A percentile compares a stretch with the other conserved stretches of the same genome.
Conservation (phyloP, 2,329 filamentous ascomycete species). For the Cladosporium sp. region DNA sequence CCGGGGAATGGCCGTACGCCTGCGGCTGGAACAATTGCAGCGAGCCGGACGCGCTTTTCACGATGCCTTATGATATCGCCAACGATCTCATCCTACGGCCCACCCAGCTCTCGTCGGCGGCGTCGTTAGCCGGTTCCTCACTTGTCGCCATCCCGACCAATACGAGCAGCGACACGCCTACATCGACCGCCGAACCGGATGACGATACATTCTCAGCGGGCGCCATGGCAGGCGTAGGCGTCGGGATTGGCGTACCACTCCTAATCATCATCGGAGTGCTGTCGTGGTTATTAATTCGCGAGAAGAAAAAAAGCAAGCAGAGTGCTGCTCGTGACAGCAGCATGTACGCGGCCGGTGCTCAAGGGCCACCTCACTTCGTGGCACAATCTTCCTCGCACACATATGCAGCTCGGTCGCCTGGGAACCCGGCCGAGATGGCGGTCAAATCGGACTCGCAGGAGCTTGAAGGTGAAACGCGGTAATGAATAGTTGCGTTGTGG, state of each 20-base stretch:
- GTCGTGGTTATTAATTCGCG: constrained; percentile 41
- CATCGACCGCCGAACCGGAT: background rate
- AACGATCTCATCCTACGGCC: background rate
- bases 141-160: background rate
- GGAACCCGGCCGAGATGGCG: too few relatives aligned
- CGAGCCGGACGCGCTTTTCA: background rate
- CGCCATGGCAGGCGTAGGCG: constrained; percentile 14
- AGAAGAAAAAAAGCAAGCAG: constrained; percentile 58
- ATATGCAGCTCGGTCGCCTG: too few relatives aligned
- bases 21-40: background rate
- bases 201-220: constrained; percentile 10
- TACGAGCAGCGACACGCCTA: background rate
- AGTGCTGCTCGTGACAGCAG: too few relatives aligned
- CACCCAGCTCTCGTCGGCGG: background rate
- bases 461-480: too few relatives aligned
- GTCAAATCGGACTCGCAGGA: too few relatives aligned
- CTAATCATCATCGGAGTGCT: constrained; percentile 10
- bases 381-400: too few relatives aligned
- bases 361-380: too few relatives aligned
- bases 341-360: too few relatives aligned
- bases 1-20: background rate
- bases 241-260: constrained; percentile 14
- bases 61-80: background rate
- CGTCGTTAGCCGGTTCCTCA: background rate
- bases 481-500: too few relatives aligned